Percentiles rank a stretch among this genome's conserved stretches.
Evolutionary conservation across 305 asterid genomes (phyloP).

Genomic region (Petunia hybrid): DNA sequence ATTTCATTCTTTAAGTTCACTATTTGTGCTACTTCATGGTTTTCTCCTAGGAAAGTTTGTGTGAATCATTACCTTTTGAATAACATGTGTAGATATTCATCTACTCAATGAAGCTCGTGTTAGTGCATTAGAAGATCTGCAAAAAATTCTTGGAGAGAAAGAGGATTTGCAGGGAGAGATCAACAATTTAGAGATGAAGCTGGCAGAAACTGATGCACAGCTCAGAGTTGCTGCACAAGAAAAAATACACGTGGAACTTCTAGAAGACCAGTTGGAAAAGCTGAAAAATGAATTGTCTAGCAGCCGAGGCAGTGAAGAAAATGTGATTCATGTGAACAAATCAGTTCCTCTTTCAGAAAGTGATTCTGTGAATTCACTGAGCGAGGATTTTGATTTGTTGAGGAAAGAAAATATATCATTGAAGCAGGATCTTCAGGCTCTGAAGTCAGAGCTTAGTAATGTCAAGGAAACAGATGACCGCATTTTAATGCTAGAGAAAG

Average conservation of each 20-base stretch:
- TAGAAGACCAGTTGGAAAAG: conserved; percentile 79
- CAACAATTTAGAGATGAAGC: conserved; percentile 72
- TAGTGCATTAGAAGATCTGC: conserved; percentile 79
- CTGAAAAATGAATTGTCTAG: conserved; percentile 61
- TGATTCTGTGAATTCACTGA: conserved; percentile 48
- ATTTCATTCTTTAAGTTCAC: conserved; percentile 34
- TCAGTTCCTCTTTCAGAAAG: conserved; percentile 47
- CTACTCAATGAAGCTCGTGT: conserved; percentile 89
- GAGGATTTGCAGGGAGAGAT: conserved; percentile 88
- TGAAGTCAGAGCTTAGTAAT: conserved; percentile 64
- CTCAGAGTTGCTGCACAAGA: conserved; percentile 88
- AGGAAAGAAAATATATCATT: conserved; percentile 74
- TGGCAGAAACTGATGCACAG: conserved; percentile 88
- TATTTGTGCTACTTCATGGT: conserved; percentile 26
- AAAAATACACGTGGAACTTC: conserved; percentile 70
- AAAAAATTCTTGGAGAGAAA: conserved; percentile 69
- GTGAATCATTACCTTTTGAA: conserved; percentile 27
- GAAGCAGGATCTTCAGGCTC: conserved; percentile 68
- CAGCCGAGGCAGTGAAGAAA: conserved; percentile 51
- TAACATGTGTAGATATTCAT: conserved; percentile 65
- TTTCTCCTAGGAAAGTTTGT: not conserved
- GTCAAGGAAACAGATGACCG: conserved; percentile 73
- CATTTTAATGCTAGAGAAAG: conserved; percentile 75
- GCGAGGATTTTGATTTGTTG: conserved; percentile 63
- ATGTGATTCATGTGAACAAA: conserved; percentile 44